Conservation (phyloP, 73 alveolate genomes). For the Blepharisma japonicum region DNA sequence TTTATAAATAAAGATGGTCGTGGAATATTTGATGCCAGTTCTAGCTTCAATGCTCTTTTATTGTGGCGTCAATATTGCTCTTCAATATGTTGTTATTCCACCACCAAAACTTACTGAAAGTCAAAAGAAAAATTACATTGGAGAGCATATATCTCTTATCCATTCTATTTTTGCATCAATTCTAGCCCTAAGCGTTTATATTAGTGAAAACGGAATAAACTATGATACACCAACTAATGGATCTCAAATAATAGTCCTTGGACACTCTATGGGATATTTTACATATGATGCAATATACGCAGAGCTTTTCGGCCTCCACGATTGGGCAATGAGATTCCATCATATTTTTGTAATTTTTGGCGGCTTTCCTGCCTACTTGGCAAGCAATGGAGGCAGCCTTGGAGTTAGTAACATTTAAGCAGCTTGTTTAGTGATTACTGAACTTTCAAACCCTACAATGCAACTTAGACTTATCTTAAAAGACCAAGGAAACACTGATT, state of each 20-base stretch:
- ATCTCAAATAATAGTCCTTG: not conserved
- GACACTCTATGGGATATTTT: conserved; percentile 25
- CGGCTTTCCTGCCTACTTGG: not conserved
- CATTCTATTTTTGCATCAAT: conserved; percentile 1
- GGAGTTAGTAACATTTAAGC: not conserved
- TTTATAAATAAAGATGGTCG: no score
- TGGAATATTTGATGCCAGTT: no score
- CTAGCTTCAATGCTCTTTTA: no score
- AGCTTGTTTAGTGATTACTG: conserved; percentile 3
- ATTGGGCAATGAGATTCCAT: conserved; percentile 26
- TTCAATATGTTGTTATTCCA: not conserved
- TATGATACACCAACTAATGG: not conserved
- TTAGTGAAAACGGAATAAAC: conserved; percentile 1
- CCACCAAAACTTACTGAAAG: not conserved
- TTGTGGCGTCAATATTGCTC: no score
- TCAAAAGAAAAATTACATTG: not conserved
- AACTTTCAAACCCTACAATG: conserved; percentile 23
- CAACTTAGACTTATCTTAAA: conserved; percentile 11
- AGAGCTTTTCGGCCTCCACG: conserved; percentile 27
- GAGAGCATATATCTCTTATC: conserved; percentile 26
- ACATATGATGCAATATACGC: conserved; percentile 19
- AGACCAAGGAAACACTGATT: not conserved
- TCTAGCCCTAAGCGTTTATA: not conserved
- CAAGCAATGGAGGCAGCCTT: conserved; percentile 5
- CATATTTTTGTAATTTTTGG: conserved; percentile 20